Percentiles rank a stretch among this genome's conserved stretches.
Conservation (phyloP, 257 asterid species). For the Leonotis leonurus region DNA sequence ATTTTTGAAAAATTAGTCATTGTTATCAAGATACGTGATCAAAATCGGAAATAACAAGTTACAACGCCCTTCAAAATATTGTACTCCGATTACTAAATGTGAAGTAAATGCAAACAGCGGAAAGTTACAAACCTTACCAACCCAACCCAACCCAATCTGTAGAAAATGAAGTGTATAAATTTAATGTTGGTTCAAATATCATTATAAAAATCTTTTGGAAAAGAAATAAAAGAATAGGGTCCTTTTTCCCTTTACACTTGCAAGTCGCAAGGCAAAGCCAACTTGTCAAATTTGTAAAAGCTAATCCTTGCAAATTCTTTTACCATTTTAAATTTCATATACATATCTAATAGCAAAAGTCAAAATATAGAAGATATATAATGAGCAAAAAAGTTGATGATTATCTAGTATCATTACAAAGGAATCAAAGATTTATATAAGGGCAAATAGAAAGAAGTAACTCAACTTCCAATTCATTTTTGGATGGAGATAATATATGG, state of each 20-base stretch:
- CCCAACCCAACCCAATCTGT: conserved; percentile 4
- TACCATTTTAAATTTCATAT: not conserved
- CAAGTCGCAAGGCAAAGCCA: conserved; percentile 1
- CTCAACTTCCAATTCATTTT: conserved; percentile 28
- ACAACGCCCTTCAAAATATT: no score
- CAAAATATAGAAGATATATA: not conserved
- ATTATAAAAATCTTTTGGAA: not conserved
- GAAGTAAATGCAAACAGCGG: conserved; percentile 9
- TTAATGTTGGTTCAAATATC: conserved; percentile 1
- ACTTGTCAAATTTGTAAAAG: conserved; percentile 37
- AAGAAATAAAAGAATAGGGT: not conserved
- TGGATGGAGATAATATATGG: conserved; percentile 27
- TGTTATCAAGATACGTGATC: no score
- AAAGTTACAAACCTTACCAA: not conserved
- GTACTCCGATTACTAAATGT: no score
- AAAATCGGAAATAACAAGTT: no score
- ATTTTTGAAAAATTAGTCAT: no score
- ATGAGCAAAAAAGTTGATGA: conserved; percentile 17
- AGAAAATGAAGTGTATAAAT: conserved; percentile 2
- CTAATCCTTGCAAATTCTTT: conserved; percentile 31
- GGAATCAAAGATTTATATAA: conserved; percentile 3
- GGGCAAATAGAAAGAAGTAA: conserved; percentile 9
- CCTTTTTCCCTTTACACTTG: conserved; percentile 13
- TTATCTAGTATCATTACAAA: no score
- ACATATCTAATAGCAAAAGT: not conserved